Evolutionary conservation across 2,329 filamentous ascomycete genomes (phyloP).

Genomic region (Lachnellula suecica): DNA sequence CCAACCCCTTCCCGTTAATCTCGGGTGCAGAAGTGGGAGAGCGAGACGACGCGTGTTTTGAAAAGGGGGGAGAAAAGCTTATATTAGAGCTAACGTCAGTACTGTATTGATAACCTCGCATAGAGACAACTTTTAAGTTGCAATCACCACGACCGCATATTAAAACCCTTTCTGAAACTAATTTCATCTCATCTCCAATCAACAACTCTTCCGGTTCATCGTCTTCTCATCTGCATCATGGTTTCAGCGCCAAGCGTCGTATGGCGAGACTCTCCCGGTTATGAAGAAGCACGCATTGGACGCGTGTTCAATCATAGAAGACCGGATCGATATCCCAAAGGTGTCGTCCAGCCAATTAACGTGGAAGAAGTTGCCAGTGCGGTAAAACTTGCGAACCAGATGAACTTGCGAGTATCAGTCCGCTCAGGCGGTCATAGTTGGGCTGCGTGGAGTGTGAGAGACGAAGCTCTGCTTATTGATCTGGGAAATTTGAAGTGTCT

Average conservation of each 20-base stretch:
- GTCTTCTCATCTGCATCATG: not conserved
- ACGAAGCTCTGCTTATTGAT: constrained; percentile 44
- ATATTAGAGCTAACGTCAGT: too few species aligned
- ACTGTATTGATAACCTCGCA: too few species aligned
- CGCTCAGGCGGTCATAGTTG: constrained; percentile 49
- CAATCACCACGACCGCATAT: not conserved
- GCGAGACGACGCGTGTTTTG: too few species aligned
- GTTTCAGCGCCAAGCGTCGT: not conserved
- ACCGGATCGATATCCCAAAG: constrained; percentile 39
- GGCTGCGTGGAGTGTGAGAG: constrained; percentile 49
- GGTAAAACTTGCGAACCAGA: constrained; percentile 37
- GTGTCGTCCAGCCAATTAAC: constrained; percentile 39
- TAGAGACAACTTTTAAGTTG: not conserved
- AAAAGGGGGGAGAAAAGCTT: too few species aligned
- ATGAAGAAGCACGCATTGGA: constrained; percentile 38
- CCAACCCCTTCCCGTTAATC: too few species aligned
- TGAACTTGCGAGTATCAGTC: constrained; percentile 41
- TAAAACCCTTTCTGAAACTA: not conserved
- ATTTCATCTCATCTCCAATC: not conserved
- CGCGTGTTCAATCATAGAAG: constrained; percentile 46
- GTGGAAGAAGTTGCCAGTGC: constrained; percentile 37
- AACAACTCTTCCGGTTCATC: not conserved
- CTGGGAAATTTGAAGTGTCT: constrained; percentile 38
- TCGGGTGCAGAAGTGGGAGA: too few species aligned
- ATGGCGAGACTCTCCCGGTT: constrained; percentile 16